These are phyloP conservation scores for Podospora anserina DNA, from an alignment of 495 filamentous ascomycete species.

Conservation along the genomic window DNA sequence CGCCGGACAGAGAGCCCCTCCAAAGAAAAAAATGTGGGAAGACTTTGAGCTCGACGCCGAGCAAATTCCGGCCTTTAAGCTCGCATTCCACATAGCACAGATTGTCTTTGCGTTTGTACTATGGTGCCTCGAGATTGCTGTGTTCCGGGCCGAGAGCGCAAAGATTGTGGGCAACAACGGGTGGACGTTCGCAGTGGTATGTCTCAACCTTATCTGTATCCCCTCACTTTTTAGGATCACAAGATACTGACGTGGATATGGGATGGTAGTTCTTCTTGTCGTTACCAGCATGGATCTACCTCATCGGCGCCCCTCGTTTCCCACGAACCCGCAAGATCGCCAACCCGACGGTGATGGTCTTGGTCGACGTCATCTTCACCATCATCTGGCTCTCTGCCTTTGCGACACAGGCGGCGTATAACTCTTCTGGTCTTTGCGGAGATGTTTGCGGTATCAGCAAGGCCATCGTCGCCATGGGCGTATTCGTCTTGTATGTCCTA, in stretches of 20 bases:
- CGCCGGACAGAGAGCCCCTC: background rate
- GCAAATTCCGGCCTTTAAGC: constrained; percentile 55
- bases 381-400: constrained; percentile 85
- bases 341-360: constrained; percentile 77
- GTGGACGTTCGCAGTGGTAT: constrained; percentile 77
- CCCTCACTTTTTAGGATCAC: background rate
- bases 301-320: constrained; percentile 79
- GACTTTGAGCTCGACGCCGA: constrained; percentile 49
- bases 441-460: constrained; percentile 68
- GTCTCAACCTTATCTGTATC: constrained; percentile 21
- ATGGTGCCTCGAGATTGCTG: constrained; percentile 69
- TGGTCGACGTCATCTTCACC: constrained; percentile 67
- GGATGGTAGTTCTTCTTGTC: constrained; percentile 72
- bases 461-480: constrained; percentile 70
- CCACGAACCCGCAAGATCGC: constrained; percentile 74
- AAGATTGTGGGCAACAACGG: constrained; percentile 64
- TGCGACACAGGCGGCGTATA: constrained; percentile 68
- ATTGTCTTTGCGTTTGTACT: constrained; percentile 64
- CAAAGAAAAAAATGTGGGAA: constrained; percentile 32
- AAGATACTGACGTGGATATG: background rate
- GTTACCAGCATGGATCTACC: constrained; percentile 77
- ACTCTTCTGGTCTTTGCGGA: constrained; percentile 48
- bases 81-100: constrained; percentile 59
- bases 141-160: constrained; percentile 60
- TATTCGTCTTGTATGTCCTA: constrained; percentile 71